These are phyloP conservation scores for Apostasia ramifera DNA, from an alignment of 106 monocot genomes.

Conservation along the genomic window DNA sequence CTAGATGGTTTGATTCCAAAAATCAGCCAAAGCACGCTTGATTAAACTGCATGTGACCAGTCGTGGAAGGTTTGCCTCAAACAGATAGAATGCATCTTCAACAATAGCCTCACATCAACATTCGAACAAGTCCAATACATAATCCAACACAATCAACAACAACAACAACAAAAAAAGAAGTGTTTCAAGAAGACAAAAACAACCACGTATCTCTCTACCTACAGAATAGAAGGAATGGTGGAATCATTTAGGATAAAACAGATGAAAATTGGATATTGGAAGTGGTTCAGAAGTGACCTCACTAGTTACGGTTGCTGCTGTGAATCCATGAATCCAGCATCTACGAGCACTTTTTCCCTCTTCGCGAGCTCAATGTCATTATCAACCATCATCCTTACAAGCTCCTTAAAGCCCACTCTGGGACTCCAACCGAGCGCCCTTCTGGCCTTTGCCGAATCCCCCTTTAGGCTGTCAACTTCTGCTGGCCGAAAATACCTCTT, in stretches of 20 bases:
- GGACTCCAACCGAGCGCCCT: slow-evolving; percentile 77
- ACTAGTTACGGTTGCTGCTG: slow-evolving; percentile 63
- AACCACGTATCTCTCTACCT: not conserved
- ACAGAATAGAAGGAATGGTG: not conserved
- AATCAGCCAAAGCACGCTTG: not conserved
- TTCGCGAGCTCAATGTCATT: slow-evolving; percentile 63
- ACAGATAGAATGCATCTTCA: no score
- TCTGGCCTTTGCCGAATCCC: slow-evolving; percentile 81
- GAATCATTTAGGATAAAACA: not conserved
- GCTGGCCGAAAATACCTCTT: slow-evolving; percentile 84
- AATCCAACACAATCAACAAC: not conserved
- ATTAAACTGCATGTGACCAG: no score
- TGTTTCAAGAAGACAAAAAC: not conserved
- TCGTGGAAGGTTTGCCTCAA: no score
- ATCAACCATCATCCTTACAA: slow-evolving; percentile 98
- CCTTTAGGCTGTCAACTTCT: slow-evolving; percentile 86
- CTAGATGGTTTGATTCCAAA: not conserved
- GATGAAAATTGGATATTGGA: not conserved
- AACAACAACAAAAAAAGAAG: not conserved
- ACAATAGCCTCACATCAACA: not conserved
- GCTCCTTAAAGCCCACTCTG: slow-evolving; percentile 72
- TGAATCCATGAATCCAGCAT: slow-evolving; percentile 73
- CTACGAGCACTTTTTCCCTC: slow-evolving; percentile 88
- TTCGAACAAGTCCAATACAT: not conserved
- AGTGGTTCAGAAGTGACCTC: not conserved